Conservation (phyloP, 257 asterid genomes). For the Scutellaria galericulata region DNA sequence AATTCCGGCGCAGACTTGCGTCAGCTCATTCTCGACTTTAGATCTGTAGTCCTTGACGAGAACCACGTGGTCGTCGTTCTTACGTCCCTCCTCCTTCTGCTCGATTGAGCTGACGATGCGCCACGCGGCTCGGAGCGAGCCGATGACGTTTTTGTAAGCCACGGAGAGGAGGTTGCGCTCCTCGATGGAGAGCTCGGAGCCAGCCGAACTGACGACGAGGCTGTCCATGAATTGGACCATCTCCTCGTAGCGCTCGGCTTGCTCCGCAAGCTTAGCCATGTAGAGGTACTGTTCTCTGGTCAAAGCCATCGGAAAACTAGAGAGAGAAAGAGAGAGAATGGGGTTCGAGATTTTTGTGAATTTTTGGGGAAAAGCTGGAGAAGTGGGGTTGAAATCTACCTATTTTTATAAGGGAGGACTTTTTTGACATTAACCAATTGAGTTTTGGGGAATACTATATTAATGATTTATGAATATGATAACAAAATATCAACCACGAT, state of each 20-base stretch:
- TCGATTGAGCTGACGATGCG: conserved; percentile 69
- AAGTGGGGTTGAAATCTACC: not conserved
- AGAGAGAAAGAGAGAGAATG: not conserved
- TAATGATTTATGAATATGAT: no score
- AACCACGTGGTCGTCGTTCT: conserved; percentile 70
- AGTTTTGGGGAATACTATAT: no score
- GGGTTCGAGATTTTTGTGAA: conserved; percentile 30
- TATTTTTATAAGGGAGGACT: not conserved
- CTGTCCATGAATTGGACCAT: conserved; percentile 78
- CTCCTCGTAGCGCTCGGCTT: conserved; percentile 78
- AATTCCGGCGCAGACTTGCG: conserved; percentile 64
- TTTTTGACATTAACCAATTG: not conserved
- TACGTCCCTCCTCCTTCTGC: conserved; percentile 75
- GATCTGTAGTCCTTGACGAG: conserved; percentile 77
- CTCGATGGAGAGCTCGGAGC: conserved; percentile 64
- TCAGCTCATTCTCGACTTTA: conserved; percentile 62
- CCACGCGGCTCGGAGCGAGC: conserved; percentile 82
- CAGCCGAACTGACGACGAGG: conserved; percentile 49
- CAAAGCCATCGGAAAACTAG: conserved; percentile 43
- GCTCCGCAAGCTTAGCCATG: conserved; percentile 76
- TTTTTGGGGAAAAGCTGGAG: conserved; percentile 20
- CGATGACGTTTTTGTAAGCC: conserved; percentile 78
- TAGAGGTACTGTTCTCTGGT: conserved; percentile 70
- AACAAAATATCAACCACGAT: no score
- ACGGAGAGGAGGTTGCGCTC: conserved; percentile 78